Percentiles rank a stretch among this genome's conserved stretches.
Conservation (phyloP, 495 filamentous ascomycete species). For the Mycothermus thermophilus region DNA sequence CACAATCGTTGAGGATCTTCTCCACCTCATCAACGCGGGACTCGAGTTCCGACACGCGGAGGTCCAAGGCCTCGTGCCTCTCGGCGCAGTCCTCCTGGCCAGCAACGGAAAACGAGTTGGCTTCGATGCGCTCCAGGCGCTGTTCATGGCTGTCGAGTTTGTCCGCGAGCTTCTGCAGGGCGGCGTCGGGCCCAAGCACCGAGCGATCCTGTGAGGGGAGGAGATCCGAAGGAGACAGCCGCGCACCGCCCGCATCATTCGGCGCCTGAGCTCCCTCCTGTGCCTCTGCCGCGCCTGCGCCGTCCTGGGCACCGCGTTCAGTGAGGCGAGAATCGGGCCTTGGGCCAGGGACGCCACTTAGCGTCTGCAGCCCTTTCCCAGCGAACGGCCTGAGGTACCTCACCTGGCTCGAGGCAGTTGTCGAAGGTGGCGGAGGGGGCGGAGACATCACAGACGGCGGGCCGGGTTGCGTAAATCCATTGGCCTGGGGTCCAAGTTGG, state of each 20-base stretch:
- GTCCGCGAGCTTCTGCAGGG: slow-evolving; percentile 24
- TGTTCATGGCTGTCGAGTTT: slow-evolving; percentile 36
- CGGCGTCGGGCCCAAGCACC: slow-evolving; percentile 8
- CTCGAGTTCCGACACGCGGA: slow-evolving; percentile 47
- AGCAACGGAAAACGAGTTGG: slow-evolving; percentile 41
- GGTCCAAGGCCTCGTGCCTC: slow-evolving; percentile 42
- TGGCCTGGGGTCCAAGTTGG: slow-evolving; percentile 16
- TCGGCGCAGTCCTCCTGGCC: slow-evolving; percentile 46
- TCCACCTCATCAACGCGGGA: slow-evolving; percentile 47
- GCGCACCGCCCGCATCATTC: not conserved
- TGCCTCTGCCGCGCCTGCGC: slow-evolving; percentile 8
- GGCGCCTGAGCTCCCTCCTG: slow-evolving; percentile 6
- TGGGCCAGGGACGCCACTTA: slow-evolving; percentile 23
- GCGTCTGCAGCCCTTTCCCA: slow-evolving; percentile 34
- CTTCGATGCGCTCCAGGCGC: slow-evolving; percentile 48
- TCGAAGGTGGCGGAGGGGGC: slow-evolving; percentile 31
- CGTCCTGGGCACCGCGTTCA: slow-evolving; percentile 9
- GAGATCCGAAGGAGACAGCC: slow-evolving; percentile 6
- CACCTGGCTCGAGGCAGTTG: slow-evolving; percentile 30
- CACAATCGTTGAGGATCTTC: slow-evolving; percentile 35
- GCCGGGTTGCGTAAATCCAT: slow-evolving; percentile 34
- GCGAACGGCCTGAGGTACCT: slow-evolving; percentile 35
- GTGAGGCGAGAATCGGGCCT: slow-evolving; percentile 18
- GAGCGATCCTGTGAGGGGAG: slow-evolving; percentile 5
- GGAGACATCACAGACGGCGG: slow-evolving; percentile 34